Evolutionary conservation across 352 stramenopile genomes (phyloP), one percentile per base, ranked within the genome.

Genomic region (Sclerospora graminicola): DNA sequence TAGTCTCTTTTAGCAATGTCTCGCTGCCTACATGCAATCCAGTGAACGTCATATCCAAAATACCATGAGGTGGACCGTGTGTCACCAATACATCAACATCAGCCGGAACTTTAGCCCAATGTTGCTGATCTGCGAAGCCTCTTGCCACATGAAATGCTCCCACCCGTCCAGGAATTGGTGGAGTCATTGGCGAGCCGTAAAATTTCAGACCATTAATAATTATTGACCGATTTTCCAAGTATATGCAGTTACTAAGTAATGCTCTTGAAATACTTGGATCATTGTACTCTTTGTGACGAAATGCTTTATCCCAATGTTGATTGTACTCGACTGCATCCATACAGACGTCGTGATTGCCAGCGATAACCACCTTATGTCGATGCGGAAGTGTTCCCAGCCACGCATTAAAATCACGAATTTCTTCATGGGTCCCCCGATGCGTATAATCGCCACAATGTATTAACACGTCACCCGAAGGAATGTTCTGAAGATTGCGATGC

Each of bases 371-470:
- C 60, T 90, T 91, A 60, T 86, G 58, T 6, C 41, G 42, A 48
- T 94, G 79, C 20, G 75, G 77, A n/a, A 91, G 51, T 20, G 60
- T 45, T n/a, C 60, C 70, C 8, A 94, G 46, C 82, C 82, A 94
- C 26, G 68, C 65, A 42, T 85, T 81, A 28, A 92, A 90, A 45
- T 82, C 74, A 28, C 48, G 36, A 46, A 90, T 73, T 46, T 92
- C 75, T 0, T 62, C 45, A 52, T 87, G 76, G 0, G 69, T 79
- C 2, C 81, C 81, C 13, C 51, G 84, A 26, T 81, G 79, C 35
- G 78, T 89, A 26, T 98, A 89, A 61, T 98, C 89, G 13, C 80
- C 79, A 51, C 93, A 89, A 31, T 95, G 84, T 35, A 97, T 71
- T 20, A 97, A 48, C 23, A 96, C 69, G 45, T 94, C 82, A 26